Evolutionary conservation across 129 eudicot genomes (phyloP), one percentile per base, ranked within the genome.

Genomic region (Pittosporum tobira): DNA sequence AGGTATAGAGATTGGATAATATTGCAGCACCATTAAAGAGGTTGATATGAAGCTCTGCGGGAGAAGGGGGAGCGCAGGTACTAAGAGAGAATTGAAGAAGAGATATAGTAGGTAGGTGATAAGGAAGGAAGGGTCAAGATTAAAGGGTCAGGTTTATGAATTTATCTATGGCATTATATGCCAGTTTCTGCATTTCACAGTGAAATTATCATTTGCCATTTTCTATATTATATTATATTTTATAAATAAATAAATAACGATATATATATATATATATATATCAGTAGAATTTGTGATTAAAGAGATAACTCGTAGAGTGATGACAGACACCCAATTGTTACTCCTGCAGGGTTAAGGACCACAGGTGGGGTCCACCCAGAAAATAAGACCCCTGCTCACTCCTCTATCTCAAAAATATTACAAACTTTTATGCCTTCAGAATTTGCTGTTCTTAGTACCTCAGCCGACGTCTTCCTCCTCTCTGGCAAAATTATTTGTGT

Each of bases 91-190:
- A 53, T 37, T 49, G 26, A 53, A 74, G 74, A 62, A 58, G 40
- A 43, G 67, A 28, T 50, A 38, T 9, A 36, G 7, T 12, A 34
- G 21, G 19, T 63, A 56, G 75, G 72, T 68, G 99, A 93, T 93
- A 87, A 93, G 99, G 96, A 84, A 93, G 88, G 94, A 93, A 84
- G 96, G 99, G 99, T 64, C 73, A 94, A 84, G 93, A 93, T 93
- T 93, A 59, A 81, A 81, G 72, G 76, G 84, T 79, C 93, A 78
- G 99, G 81, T 78, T 37, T 65, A 66, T 46, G n/a, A 18, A n/a
- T 77, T 37, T 65, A 66, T 46, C 7, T 31, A n/a, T 77, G 81
- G 80, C 72, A 66, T 77, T 64, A 58, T 74, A 48, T 89, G 97
- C 68, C 87, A 66, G 77, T 59, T 77, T 80, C 75, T 77, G 91